Evolutionary conservation across 129 eudicot species (phyloP).

Genomic region (Saposhnikovia divaricata): DNA sequence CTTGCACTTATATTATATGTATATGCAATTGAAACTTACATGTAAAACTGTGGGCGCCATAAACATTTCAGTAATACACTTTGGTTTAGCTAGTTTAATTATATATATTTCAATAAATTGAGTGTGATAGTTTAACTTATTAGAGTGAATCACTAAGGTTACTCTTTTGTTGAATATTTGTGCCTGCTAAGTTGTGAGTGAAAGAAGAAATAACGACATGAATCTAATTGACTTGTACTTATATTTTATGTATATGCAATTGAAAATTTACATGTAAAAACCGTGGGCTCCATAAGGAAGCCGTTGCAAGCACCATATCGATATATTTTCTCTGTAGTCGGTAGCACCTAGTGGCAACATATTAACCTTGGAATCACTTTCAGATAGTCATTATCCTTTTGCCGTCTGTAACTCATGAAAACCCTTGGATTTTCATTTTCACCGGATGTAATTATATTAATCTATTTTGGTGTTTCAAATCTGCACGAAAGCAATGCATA

Average conservation of each 20-base stretch:
- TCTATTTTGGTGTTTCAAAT: not conserved
- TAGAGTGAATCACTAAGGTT: not conserved
- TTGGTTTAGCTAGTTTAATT: too few relatives aligned
- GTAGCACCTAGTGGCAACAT: too few relatives aligned
- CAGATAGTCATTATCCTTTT: too few relatives aligned
- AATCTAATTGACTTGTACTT: not conserved
- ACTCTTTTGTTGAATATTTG: too few relatives aligned
- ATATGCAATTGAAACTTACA: too few relatives aligned
- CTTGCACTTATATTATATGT: not conserved
- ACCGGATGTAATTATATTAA: too few relatives aligned
- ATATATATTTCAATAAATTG: not conserved
- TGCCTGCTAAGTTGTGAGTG: not conserved
- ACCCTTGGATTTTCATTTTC: too few relatives aligned
- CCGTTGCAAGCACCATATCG: not conserved
- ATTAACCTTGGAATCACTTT: not conserved
- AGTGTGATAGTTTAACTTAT: not conserved
- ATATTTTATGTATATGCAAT: too few relatives aligned
- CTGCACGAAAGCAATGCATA: not conserved
- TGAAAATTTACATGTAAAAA: not conserved
- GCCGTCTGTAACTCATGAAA: too few relatives aligned
- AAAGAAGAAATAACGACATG: too few relatives aligned
- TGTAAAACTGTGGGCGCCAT: not conserved
- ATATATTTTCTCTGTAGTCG: too few relatives aligned
- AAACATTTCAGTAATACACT: too few relatives aligned
- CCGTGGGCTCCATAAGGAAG: not conserved